Evolutionary conservation across 2,329 filamentous ascomycete species (phyloP).

Genomic region (Chaetomiaceae sp.): DNA sequence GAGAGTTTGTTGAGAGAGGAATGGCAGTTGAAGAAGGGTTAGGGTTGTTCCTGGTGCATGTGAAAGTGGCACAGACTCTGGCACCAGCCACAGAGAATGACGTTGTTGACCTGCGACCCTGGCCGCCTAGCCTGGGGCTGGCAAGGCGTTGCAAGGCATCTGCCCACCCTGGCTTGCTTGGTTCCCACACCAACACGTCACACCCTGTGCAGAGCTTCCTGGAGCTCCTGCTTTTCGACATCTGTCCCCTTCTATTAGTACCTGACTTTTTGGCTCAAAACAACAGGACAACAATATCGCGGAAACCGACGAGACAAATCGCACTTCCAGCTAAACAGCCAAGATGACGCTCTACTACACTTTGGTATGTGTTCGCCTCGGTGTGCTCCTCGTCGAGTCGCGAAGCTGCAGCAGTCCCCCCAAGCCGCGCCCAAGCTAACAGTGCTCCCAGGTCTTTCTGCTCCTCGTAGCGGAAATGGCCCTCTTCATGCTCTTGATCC

Average conservation of each 20-base stretch:
- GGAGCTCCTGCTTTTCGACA: neutral
- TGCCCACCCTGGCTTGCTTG: slow-evolving; percentile 4
- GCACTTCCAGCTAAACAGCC: slow-evolving; percentile 20
- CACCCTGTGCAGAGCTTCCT: slow-evolving; percentile 10
- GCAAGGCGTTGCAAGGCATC: neutral
- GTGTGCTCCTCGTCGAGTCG: neutral
- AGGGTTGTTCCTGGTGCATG: neutral
- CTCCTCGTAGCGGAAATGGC: slow-evolving; percentile 79
- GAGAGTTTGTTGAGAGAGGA: too few species aligned
- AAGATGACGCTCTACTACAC: slow-evolving; percentile 58
- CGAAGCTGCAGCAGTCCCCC: neutral
- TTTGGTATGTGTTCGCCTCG: slow-evolving; percentile 37
- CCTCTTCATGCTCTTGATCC: slow-evolving; percentile 72
- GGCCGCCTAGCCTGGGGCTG: too few species aligned
- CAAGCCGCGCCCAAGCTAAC: neutral
- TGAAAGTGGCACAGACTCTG: slow-evolving; percentile 12
- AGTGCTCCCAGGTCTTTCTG: slow-evolving; percentile 64
- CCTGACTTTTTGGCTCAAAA: neutral
- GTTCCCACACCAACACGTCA: slow-evolving; percentile 26
- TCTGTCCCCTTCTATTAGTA: slow-evolving; percentile 3
- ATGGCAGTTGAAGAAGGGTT: too few species aligned
- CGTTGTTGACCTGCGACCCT: slow-evolving; percentile 23
- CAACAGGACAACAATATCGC: slow-evolving; percentile 3
- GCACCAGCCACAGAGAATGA: slow-evolving; percentile 24
- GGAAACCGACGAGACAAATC: neutral